Base-by-base conservation (phyloP, 1,284 basidiomycete species). In the Abortiporus biennis region DNA sequence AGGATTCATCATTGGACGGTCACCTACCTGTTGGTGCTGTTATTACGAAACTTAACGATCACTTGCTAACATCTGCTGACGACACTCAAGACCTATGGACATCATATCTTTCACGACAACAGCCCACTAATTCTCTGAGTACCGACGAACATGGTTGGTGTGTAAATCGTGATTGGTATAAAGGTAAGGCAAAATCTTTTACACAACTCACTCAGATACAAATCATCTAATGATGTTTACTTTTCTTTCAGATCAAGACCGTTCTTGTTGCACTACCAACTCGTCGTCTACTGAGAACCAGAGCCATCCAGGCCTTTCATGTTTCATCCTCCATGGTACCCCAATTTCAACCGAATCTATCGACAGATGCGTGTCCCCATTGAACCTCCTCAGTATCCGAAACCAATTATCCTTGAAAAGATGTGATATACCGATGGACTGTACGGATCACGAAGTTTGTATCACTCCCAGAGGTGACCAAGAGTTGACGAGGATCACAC, bases 41-140 rank as follows among this genome's bases (percentile, higher is more conserved):
- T 4, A 64, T 88, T 37, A 76, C 71, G 6, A 58, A 62, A 21
- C 50, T 88, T 21, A 79, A 85, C 46, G 85, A 87, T 54, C 56
- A 58, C 3, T 27, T 58, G 0, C 60, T 84, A 39, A 23, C 42
- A 3, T 49, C 47, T 2, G 37, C 24, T 29, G 65, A 75, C 27
- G 9, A 8, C 8, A 29, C 8, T 8, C 27, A 9, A 9, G 37
- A 38, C 43, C 48, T 59, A 0, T 85, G 83, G 83, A 56, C 57
- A 4, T 41, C 55, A 4, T 75, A 75, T 50, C 60, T 82, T 13
- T 47, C 51, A 9, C n/a, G n/a, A n/a, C n/a, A n/a, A n/a, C 27
- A 36, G 8, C 31, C 27, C 15, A 23, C 12, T 20, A 16, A 19
- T 11, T 23, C 24, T 3, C 20, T 6, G 19, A 24, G 3, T 3